Conservation (phyloP, 139 green algal species). For the Volvox africanus region DNA sequence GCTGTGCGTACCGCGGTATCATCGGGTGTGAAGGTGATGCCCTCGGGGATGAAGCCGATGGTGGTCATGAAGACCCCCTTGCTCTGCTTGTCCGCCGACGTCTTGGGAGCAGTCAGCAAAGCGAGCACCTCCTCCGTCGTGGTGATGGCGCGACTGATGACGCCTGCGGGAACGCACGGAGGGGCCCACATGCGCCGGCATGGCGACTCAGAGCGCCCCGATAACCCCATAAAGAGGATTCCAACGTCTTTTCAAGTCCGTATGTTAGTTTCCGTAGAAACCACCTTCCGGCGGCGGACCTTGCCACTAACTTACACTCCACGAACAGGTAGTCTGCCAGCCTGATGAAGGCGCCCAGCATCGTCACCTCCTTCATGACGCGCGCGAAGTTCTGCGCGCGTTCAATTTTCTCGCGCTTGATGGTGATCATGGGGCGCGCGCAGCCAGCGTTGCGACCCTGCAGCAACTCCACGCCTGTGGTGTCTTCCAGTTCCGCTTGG, state of each 20-base stretch:
- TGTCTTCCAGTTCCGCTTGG: slow-evolving; percentile 81
- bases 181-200: too few species aligned
- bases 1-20: slow-evolving; percentile 23
- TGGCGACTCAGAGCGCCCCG: too few species aligned
- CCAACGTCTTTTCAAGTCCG: too few species aligned
- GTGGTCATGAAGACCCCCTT: slow-evolving; percentile 82
- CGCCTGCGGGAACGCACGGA: slow-evolving; percentile 46
- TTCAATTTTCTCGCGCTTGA: slow-evolving; percentile 85
- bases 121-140: slow-evolving; percentile 66
- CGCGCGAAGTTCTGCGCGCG: slow-evolving; percentile 75
- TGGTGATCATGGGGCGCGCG: slow-evolving; percentile 67
- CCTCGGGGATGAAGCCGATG: slow-evolving; percentile 69
- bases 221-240: too few species aligned
- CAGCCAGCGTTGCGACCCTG: slow-evolving; percentile 55
- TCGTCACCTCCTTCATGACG: slow-evolving; percentile 79
- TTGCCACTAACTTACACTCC: slow-evolving; percentile 49
- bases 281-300: too few species aligned
- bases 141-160: slow-evolving; percentile 59
- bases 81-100: slow-evolving; percentile 67
- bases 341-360: slow-evolving; percentile 84
- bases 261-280: too few species aligned
- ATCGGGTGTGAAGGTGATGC: slow-evolving; percentile 76
- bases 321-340: slow-evolving; percentile 85
- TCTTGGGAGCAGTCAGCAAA: slow-evolving; percentile 62
- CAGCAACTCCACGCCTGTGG: slow-evolving; percentile 82